Conservation (phyloP, 2,329 filamentous ascomycete genomes). For the Phialophora macrospora region DNA sequence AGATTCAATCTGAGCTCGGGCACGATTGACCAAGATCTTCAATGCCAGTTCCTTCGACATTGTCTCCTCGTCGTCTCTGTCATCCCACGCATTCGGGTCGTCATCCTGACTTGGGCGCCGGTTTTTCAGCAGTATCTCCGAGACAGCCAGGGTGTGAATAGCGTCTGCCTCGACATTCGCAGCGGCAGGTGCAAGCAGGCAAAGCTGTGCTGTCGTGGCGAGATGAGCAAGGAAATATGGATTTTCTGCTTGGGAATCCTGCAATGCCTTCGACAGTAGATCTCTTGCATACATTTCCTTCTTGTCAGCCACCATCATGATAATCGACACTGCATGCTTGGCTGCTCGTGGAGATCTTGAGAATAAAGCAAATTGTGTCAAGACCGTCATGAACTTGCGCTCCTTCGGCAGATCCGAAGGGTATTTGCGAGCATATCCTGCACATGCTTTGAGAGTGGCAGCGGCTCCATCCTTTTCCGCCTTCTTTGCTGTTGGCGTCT, state of each 20-base stretch:
- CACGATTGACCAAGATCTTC: conserved; percentile 82
- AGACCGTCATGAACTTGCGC: conserved; percentile 76
- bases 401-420: conserved; percentile 81
- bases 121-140: conserved; percentile 72
- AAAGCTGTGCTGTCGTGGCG: conserved; percentile 66
- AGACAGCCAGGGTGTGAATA: conserved; percentile 78
- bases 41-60: conserved; percentile 82
- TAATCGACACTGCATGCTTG: conserved; percentile 91
- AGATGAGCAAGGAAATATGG: conserved; percentile 70
- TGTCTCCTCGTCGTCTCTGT: conserved; percentile 78
- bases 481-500: conserved; percentile 72
- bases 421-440: conserved; percentile 86
- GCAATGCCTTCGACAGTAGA: conserved; percentile 74
- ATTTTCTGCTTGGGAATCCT: conserved; percentile 73
- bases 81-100: conserved; percentile 66
- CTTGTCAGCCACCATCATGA: conserved; percentile 75
- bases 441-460: conserved; percentile 90
- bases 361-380: conserved; percentile 81
- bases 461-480: conserved; percentile 75
- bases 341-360: conserved; percentile 81
- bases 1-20: conserved; percentile 68
- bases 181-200: conserved; percentile 73
- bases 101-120: conserved; percentile 58
- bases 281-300: conserved; percentile 87
- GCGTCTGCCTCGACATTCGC: conserved; percentile 74